Percentiles rank a stretch among this genome's conserved stretches.
Conservation (phyloP, 768 basidiomycete genomes). For the Boletus pseudopeckii region DNA sequence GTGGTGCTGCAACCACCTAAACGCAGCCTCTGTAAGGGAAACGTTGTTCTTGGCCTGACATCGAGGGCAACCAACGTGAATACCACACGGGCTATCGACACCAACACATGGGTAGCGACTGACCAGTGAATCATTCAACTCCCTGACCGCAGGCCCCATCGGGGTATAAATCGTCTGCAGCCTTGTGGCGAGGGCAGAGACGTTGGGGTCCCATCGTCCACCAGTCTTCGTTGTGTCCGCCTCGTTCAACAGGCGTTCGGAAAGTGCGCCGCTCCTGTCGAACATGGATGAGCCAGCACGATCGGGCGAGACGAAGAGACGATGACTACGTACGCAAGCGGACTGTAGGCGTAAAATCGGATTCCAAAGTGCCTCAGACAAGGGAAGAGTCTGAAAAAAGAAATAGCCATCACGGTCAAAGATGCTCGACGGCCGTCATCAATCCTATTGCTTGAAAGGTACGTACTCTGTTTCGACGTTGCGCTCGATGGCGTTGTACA, state of each 20-base stretch:
- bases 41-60: conserved; percentile 10
- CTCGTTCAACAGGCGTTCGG: conserved; percentile 10
- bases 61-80: not conserved
- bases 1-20: conserved; percentile 25
- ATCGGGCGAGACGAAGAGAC: not conserved
- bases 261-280: conserved; percentile 11
- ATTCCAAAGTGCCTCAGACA: conserved; percentile 41
- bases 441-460: not conserved
- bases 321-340: conserved; percentile 14
- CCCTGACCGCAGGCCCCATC: conserved; percentile 13
- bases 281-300: not conserved
- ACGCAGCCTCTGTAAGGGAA: conserved; percentile 13
- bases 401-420: not conserved
- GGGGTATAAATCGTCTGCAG: conserved; percentile 3
- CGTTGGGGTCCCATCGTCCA: conserved; percentile 11
- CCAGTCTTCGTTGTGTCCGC: not conserved
- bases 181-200: not conserved
- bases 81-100: not conserved
- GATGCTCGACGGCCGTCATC: no score
- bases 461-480: conserved; percentile 11
- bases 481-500: conserved; percentile 47
- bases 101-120: not conserved
- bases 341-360: conserved; percentile 36
- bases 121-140: conserved; percentile 17
- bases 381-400: conserved; percentile 33